Conservation (phyloP, 768 basidiomycete species). For the Boletus subparvulus region DNA sequence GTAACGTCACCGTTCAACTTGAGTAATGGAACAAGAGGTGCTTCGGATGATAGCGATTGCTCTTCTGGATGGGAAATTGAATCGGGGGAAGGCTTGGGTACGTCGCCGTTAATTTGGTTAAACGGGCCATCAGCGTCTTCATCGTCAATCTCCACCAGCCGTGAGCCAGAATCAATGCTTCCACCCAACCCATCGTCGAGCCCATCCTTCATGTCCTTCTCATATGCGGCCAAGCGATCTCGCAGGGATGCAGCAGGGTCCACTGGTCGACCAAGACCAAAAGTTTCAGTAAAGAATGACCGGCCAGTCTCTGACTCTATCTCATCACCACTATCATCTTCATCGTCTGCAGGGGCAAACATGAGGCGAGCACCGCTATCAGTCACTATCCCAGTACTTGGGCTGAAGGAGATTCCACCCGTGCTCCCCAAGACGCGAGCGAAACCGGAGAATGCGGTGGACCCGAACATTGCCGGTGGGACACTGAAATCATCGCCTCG, state of each 20-base stretch:
- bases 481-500: conserved; percentile 34
- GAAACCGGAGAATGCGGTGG: conserved; percentile 44
- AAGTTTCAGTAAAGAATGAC: conserved; percentile 51
- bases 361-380: conserved; percentile 50
- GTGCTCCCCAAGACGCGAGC: conserved; percentile 55
- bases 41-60: conserved; percentile 38
- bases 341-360: conserved; percentile 62
- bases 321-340: conserved; percentile 59
- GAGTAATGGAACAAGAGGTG: conserved; percentile 46
- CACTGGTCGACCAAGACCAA: conserved; percentile 44
- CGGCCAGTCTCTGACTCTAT: conserved; percentile 32
- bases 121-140: conserved; percentile 34
- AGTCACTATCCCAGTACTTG: conserved; percentile 49
- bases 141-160: conserved; percentile 35
- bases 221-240: conserved; percentile 63
- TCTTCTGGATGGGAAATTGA: conserved; percentile 21
- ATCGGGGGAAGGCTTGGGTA: conserved; percentile 29
- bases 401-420: conserved; percentile 67
- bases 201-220: conserved; percentile 45
- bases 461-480: conserved; percentile 33
- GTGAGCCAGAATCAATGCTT: conserved; percentile 18
- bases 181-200: conserved; percentile 28
- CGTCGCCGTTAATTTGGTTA: conserved; percentile 34
- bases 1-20: conserved; percentile 47
- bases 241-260: conserved; percentile 59